Evolutionary conservation across 805 yeast genomes (phyloP).

Genomic region (Ogataea ganodermae): DNA sequence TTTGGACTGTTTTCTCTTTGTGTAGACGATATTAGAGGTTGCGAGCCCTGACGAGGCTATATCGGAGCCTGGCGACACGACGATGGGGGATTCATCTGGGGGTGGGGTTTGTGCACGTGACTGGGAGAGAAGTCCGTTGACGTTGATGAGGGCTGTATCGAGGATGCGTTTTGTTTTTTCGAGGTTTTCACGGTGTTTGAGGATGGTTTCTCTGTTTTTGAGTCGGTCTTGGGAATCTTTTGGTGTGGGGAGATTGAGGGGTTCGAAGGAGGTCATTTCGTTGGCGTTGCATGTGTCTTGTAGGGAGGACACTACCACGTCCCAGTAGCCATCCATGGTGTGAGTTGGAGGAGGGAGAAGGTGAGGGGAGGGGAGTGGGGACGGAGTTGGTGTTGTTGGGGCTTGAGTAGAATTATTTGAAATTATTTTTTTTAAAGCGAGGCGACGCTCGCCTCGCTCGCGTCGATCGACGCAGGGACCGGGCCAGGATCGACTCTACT

Average conservation of each 20-base stretch:
- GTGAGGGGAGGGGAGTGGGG: neutral
- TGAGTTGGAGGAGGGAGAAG: neutral
- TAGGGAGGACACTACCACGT: constrained; percentile 60
- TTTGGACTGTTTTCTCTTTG: constrained; percentile 16
- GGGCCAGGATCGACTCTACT: neutral
- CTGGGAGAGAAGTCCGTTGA: constrained; percentile 46
- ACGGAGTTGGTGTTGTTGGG: neutral
- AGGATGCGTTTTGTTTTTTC: constrained; percentile 50
- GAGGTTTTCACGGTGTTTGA: constrained; percentile 58
- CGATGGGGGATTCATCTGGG: constrained; percentile 12
- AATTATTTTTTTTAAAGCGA: neutral
- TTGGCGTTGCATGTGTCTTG: constrained; percentile 69
- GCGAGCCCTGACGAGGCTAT: constrained; percentile 4
- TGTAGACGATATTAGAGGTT: constrained; percentile 4
- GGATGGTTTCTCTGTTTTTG: constrained; percentile 37
- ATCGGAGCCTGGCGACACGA: constrained; percentile 1
- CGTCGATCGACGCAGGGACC: neutral
- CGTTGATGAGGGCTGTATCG: constrained; percentile 45
- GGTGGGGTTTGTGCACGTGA: constrained; percentile 12
- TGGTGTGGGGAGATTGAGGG: constrained; percentile 34
- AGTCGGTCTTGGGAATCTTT: constrained; percentile 35
- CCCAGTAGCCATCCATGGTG: constrained; percentile 65
- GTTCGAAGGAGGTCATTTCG: constrained; percentile 54
- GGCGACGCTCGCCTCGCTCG: neutral
- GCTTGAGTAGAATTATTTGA: neutral